Conservation (phyloP, 768 basidiomycete genomes). For the Candolleomyces aberdarensis region DNA sequence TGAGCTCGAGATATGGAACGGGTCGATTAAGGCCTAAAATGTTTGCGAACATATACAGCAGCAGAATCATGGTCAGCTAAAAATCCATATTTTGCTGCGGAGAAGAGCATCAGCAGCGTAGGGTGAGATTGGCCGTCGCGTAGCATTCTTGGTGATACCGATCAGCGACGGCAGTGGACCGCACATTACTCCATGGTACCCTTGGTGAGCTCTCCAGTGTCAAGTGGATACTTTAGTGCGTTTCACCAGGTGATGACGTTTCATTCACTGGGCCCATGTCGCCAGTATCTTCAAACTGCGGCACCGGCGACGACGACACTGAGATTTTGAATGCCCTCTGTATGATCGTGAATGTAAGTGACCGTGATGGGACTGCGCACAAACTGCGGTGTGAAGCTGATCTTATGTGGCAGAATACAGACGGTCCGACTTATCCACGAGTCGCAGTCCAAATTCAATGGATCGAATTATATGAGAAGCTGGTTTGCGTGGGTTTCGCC, state of each 20-base stretch:
- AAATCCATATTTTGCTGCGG: conserved; percentile 71
- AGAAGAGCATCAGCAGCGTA: conserved; percentile 61
- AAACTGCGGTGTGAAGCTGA: not conserved
- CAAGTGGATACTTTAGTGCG: not conserved
- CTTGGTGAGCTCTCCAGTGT: conserved; percentile 43
- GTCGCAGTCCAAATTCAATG: conserved; percentile 60
- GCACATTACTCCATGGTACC: conserved; percentile 69
- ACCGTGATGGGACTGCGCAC: not conserved
- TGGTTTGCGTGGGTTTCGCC: conserved; percentile 86
- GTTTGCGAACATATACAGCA: too few relatives aligned
- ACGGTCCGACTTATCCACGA: conserved; percentile 75
- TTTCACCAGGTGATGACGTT: not conserved
- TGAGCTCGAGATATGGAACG: not conserved
- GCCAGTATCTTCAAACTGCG: conserved; percentile 69
- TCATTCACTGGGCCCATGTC: conserved; percentile 66
- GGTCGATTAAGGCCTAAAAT: not conserved
- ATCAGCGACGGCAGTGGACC: conserved; percentile 51
- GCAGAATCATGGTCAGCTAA: conserved; percentile 33
- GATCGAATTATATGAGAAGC: conserved; percentile 56
- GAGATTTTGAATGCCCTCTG: conserved; percentile 66
- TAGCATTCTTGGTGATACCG: not conserved
- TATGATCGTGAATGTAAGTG: conserved; percentile 62
- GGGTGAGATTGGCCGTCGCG: conserved; percentile 38
- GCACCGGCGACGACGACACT: conserved; percentile 64
- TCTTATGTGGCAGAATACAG: conserved; percentile 52